Evolutionary conservation across 2,329 filamentous ascomycete species (phyloP).

Genomic region (Westerdykella aurantiaca): DNA sequence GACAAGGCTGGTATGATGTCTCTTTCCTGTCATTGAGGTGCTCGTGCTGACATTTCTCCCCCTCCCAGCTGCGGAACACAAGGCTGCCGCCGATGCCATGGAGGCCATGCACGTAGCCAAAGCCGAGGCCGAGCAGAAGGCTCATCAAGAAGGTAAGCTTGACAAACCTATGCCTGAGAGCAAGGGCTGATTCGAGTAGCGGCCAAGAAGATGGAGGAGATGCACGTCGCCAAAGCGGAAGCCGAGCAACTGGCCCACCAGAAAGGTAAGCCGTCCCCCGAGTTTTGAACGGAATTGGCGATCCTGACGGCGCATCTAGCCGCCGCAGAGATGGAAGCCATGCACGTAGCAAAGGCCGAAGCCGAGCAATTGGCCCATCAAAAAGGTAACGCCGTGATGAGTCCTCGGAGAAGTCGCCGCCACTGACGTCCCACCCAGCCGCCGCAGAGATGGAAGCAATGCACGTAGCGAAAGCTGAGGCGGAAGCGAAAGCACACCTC

Average conservation of each 20-base stretch:
- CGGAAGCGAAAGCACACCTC: conserved; percentile 1
- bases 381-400: conserved; percentile 5
- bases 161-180: not conserved
- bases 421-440: not conserved
- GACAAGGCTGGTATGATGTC: not conserved
- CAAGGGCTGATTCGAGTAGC: not conserved
- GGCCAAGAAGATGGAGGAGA: conserved; percentile 2
- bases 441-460: conserved; percentile 8
- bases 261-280: not conserved
- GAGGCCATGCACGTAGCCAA: conserved; percentile 13
- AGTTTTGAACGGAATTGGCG: too few species aligned
- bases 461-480: conserved; percentile 15
- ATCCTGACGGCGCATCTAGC: not conserved
- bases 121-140: conserved; percentile 8
- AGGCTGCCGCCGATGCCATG: conserved; percentile 13
- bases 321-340: conserved; percentile 8
- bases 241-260: not conserved
- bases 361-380: conserved; percentile 12
- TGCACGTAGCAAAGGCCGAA: conserved; percentile 6
- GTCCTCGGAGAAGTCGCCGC: not conserved
- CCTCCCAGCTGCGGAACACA: conserved; percentile 5
- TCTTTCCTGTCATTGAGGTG: not conserved
- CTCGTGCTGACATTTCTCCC: not conserved
- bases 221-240: conserved; percentile 4
- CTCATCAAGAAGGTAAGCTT: conserved; percentile 8